Base-by-base conservation (phyloP, 345 rosid genomes). In the Citrus reticulata region DNA sequence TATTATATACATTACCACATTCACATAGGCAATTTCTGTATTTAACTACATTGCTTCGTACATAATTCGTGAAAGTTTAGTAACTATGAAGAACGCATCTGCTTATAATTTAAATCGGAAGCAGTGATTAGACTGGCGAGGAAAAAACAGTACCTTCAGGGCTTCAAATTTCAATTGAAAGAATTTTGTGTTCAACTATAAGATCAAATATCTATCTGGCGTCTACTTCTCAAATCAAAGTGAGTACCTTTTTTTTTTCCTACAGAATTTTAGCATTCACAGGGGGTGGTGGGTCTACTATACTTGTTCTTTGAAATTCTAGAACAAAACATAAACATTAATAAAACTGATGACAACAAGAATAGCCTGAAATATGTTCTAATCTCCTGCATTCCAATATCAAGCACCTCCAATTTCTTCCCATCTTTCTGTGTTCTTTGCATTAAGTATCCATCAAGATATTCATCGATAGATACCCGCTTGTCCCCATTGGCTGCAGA, bases 351-450 rank as follows among this genome's bases (percentile, higher is more conserved):
- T 61, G 98, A 97, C 60, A 97, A 75, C 82, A 97, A 83, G 90
- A 97, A 94, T 81, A 94, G 95, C 86, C 99, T 86, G 87, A 94
- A 97, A 85, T 97, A 94, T 9, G 99, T 91, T 87, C 98, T 86
- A 39, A 93, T 92, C 85, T 94, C 99, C 70, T 97, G 98, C 95
- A 97, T 94, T 29, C 99, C 99, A 4, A 94, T 71, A 74, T 97
- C 99, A 2, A 94, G 81, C 73, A 97, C 95, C 84, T 97, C 99
- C 86, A 85, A 78, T 87, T 92, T 94, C 86, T 91, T 94, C 72
- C 93, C 97, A 11, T 93, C 91, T 79, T 94, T 85, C 71, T 89
- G 94, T 82, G 87, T 90, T 80, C 97, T 90, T 80, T 89, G 93
- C 93, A 97, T 86, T 74, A 94, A 83, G 90, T 95, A 93, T 49